Percentiles rank a stretch among this genome's conserved stretches.
Conservation (phyloP, 179 eudicot genomes). For the Amaranthus tricolor region DNA sequence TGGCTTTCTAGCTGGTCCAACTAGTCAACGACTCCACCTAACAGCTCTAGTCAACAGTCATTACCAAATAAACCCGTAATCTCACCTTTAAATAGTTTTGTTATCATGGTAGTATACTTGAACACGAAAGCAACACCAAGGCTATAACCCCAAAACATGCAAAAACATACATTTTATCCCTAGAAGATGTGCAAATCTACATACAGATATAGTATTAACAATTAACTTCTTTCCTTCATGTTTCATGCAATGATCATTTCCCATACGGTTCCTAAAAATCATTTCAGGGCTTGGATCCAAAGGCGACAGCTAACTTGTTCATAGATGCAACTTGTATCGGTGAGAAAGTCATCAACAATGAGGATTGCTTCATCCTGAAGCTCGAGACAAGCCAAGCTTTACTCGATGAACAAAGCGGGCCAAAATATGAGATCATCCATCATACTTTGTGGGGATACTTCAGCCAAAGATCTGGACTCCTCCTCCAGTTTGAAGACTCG, state of each 20-base stretch:
- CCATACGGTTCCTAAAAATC: background rate
- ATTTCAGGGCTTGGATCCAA: slow-evolving; percentile 79
- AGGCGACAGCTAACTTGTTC: slow-evolving; percentile 71
- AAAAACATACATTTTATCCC: too few species aligned
- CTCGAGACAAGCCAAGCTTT: slow-evolving; percentile 75
- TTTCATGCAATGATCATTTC: background rate
- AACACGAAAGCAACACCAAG: too few species aligned
- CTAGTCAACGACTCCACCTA: too few species aligned
- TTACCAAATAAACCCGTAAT: too few species aligned
- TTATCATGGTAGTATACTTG: too few species aligned
- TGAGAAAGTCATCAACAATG: slow-evolving; percentile 83
- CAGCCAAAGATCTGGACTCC: slow-evolving; percentile 86
- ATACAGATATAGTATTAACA: background rate
- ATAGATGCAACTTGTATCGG: slow-evolving; percentile 94
- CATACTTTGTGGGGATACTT: slow-evolving; percentile 97
- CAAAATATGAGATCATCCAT: slow-evolving; percentile 70
- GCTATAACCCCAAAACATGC: too few species aligned
- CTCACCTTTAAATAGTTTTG: too few species aligned
- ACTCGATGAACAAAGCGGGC: slow-evolving; percentile 67
- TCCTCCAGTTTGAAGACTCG: slow-evolving; percentile 88
- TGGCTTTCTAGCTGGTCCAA: too few species aligned
- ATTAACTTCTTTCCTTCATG: background rate
- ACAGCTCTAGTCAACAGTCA: too few species aligned
- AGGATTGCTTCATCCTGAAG: slow-evolving; percentile 92
- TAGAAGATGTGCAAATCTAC: too few species aligned